A percentile compares a stretch with the other conserved stretches of the same genome.
phyloP scores from a whole-genome alignment of 2,329 filamentous ascomycete species.

The Phoma sp. region DNA sequence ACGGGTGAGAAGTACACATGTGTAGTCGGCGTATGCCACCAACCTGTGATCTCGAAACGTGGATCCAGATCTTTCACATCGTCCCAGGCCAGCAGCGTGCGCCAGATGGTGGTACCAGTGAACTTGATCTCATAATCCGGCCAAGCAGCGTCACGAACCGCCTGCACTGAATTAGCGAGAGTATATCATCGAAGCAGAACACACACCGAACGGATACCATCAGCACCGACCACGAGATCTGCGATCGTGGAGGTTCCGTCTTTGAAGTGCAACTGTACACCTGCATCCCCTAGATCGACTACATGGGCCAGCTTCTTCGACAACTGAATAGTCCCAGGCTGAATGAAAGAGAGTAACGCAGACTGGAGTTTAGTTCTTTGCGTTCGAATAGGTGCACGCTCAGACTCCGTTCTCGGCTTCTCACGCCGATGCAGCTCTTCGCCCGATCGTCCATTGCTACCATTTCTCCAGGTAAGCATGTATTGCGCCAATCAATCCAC shows the following conservation, averaged over 20 bases:
- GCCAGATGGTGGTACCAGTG: slow-evolving; percentile 58
- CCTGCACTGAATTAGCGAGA: slow-evolving; percentile 30
- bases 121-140: slow-evolving; percentile 55
- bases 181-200: slow-evolving; percentile 30
- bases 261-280: slow-evolving; percentile 48
- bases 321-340: slow-evolving; percentile 53
- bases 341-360: slow-evolving; percentile 56
- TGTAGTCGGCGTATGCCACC: slow-evolving; percentile 54
- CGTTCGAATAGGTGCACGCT: slow-evolving; percentile 16
- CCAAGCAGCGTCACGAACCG: slow-evolving; percentile 52
- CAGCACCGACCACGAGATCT: slow-evolving; percentile 59
- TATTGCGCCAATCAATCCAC: neutral
- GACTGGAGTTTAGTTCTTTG: slow-evolving; percentile 53
- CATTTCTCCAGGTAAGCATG: neutral
- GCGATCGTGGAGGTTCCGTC: slow-evolving; percentile 51
- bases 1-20: slow-evolving; percentile 49
- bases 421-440: slow-evolving; percentile 33
- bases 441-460: slow-evolving; percentile 44
- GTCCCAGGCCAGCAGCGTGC: slow-evolving; percentile 49
- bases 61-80: slow-evolving; percentile 38
- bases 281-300: slow-evolving; percentile 46
- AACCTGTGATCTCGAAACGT: slow-evolving; percentile 47
- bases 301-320: slow-evolving; percentile 54
- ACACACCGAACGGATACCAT: slow-evolving; percentile 54
- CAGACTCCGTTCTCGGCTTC: neutral